phyloP scores from a whole-genome alignment of 805 yeast species.

The Candida nanaspora region DNA sequence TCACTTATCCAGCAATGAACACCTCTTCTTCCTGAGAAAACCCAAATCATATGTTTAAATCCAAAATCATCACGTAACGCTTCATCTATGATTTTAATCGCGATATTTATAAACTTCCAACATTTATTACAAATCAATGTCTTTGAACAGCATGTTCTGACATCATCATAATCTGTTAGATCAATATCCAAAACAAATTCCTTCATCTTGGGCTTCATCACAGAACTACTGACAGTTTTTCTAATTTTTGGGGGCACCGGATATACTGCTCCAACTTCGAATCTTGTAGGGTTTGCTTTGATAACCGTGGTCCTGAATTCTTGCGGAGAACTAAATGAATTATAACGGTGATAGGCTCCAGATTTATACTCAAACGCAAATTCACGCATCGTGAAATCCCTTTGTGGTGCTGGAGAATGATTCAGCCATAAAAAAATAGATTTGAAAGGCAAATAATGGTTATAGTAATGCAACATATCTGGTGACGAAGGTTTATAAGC shows the following conservation, averaged over 20 bases:
- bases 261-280: constrained; percentile 92
- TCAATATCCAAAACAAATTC: constrained; percentile 96
- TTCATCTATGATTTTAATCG: constrained; percentile 63
- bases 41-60: constrained; percentile 82
- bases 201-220: constrained; percentile 74
- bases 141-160: constrained; percentile 88
- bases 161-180: constrained; percentile 91
- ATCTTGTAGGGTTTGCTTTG: constrained; percentile 74
- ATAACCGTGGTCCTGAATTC: constrained; percentile 78
- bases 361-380: constrained; percentile 85
- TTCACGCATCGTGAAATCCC: constrained; percentile 83
- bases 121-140: constrained; percentile 82
- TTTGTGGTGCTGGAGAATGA: constrained; percentile 69
- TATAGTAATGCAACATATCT: constrained; percentile 69
- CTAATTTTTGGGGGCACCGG: constrained; percentile 82
- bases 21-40: constrained; percentile 97
- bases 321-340: constrained; percentile 57
- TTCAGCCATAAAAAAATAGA: constrained; percentile 82
- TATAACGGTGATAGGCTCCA: constrained; percentile 88
- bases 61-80: constrained; percentile 87
- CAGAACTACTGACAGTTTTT: constrained; percentile 64
- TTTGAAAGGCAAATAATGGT: constrained; percentile 66
- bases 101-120: constrained; percentile 88
- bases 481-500: constrained; percentile 35
- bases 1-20: constrained; percentile 99